phyloP scores from a whole-genome alignment of 192 early-diverging fungal genomes.

The Linnemannia hyalina region DNA sequence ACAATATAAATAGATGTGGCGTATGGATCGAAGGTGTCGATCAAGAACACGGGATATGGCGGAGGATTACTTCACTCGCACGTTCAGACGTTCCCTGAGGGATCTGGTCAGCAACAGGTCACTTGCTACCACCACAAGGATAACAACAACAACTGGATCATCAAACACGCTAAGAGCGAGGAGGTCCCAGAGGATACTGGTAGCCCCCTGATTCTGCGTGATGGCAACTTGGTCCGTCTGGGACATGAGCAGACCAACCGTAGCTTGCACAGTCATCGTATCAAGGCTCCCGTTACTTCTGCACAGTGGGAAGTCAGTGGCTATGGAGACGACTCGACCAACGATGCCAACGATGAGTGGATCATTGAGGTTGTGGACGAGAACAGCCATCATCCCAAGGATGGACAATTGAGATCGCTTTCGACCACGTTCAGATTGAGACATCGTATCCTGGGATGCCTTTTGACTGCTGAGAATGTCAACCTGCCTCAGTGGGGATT shows the following conservation, averaged over 20 bases:
- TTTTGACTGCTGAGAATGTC: slow-evolving; percentile 80
- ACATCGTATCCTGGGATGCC: slow-evolving; percentile 79
- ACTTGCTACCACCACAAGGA: slow-evolving; percentile 96
- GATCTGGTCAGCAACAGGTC: slow-evolving; percentile 94
- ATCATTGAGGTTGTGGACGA: slow-evolving; percentile 85
- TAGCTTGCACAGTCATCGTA: slow-evolving; percentile 90
- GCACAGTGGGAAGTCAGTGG: slow-evolving; percentile 89
- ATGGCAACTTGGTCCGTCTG: slow-evolving; percentile 89
- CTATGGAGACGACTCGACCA: slow-evolving; percentile 82
- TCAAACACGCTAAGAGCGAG: slow-evolving; percentile 63
- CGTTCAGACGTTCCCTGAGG: slow-evolving; percentile 82
- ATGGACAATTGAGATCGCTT: slow-evolving; percentile 74
- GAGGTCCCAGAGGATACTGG: slow-evolving; percentile 62
- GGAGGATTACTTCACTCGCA: slow-evolving; percentile 97
- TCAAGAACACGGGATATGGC: slow-evolving; percentile 87
- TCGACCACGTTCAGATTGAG: slow-evolving; percentile 86
- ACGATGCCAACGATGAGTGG: slow-evolving; percentile 95
- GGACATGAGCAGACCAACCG: slow-evolving; percentile 76
- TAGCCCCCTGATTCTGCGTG: slow-evolving; percentile 74
- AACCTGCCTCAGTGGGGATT: slow-evolving; percentile 96
- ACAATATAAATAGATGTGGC: slow-evolving; percentile 78
- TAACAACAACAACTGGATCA: slow-evolving; percentile 91
- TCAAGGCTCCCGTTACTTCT: slow-evolving; percentile 81
- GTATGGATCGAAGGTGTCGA: slow-evolving; percentile 89
- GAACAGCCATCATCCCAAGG: slow-evolving; percentile 56